Conservation (phyloP, 106 monocot genomes). For the Platanthera guangdongensis region DNA sequence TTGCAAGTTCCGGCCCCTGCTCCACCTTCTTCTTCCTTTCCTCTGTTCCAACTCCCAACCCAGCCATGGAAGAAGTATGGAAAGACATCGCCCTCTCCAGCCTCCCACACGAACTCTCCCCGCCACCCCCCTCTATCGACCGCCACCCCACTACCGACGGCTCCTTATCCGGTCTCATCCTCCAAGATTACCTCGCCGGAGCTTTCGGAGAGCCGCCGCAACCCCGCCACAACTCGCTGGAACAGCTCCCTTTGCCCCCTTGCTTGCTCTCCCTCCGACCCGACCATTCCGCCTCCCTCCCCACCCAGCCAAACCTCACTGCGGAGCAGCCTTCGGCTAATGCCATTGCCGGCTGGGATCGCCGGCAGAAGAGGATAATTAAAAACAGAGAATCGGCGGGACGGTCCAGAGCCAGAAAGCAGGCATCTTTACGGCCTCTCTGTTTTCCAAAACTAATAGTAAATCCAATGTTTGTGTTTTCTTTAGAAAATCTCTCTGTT, state of each 20-base stretch:
- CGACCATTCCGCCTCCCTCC: background rate
- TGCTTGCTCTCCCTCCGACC: background rate
- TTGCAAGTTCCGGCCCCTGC: no score
- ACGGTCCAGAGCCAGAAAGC: slow-evolving; percentile 31
- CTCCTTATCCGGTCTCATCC: background rate
- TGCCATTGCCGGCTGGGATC: background rate
- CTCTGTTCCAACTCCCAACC: background rate
- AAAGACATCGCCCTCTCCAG: slow-evolving; percentile 4
- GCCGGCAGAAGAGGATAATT: slow-evolving; percentile 21
- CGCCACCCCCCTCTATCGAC: background rate
- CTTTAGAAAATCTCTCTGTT: background rate
- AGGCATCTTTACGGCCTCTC: slow-evolving; percentile 3
- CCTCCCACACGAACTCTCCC: background rate
- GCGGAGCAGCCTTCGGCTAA: background rate
- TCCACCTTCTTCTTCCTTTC: no score
- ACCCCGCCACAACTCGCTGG: background rate
- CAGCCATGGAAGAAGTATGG: slow-evolving; percentile 2
- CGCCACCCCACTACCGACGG: background rate
- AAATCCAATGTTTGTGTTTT: background rate
- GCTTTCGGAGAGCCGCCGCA: background rate
- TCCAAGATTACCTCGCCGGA: background rate
- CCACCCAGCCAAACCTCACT: background rate
- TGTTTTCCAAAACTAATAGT: background rate
- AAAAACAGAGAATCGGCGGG: slow-evolving; percentile 42
- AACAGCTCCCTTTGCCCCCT: background rate